Evolutionary conservation across 495 filamentous ascomycete species (phyloP).

Genomic region (Tuber aestivum): DNA sequence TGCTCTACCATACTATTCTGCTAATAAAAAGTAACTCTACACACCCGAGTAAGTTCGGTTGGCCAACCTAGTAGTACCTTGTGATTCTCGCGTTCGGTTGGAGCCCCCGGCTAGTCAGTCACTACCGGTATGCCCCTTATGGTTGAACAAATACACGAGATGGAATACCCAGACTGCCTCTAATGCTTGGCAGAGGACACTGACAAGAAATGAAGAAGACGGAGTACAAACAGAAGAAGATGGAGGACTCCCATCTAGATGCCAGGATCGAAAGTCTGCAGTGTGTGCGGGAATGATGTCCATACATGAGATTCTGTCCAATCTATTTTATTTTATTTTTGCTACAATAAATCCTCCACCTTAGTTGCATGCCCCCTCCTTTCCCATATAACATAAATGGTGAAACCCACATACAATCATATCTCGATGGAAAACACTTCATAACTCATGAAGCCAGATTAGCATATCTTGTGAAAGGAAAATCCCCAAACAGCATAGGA

Average conservation of each 20-base stretch:
- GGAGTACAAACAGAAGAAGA: constrained; percentile 64
- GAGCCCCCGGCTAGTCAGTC: too few relatives aligned
- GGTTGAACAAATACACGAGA: constrained; percentile 39
- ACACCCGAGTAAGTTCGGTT: too few relatives aligned
- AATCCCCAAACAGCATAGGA: too few relatives aligned
- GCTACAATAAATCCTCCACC: too few relatives aligned
- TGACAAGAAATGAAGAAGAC: constrained; percentile 48
- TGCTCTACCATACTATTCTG: neutral
- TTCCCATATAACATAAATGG: too few relatives aligned
- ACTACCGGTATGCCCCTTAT: neutral
- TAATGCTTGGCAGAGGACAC: constrained; percentile 66
- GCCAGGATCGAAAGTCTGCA: constrained; percentile 67
- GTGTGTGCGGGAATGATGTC: constrained; percentile 72
- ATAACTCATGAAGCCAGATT: too few relatives aligned
- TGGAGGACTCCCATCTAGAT: constrained; percentile 69
- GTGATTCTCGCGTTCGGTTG: neutral
- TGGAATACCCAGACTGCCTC: constrained; percentile 73
- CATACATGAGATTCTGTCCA: constrained; percentile 50
- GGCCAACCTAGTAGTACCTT: too few relatives aligned
- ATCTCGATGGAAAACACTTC: too few relatives aligned
- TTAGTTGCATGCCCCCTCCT: too few relatives aligned
- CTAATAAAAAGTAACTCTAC: neutral
- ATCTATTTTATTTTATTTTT: too few relatives aligned
- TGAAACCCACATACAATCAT: too few relatives aligned
- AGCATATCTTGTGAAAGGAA: too few relatives aligned